Percentiles rank a stretch among this genome's conserved stretches.
Evolutionary conservation across 2,329 filamentous ascomycete genomes (phyloP).

Genomic region (Scolecobasidium constrictum): DNA sequence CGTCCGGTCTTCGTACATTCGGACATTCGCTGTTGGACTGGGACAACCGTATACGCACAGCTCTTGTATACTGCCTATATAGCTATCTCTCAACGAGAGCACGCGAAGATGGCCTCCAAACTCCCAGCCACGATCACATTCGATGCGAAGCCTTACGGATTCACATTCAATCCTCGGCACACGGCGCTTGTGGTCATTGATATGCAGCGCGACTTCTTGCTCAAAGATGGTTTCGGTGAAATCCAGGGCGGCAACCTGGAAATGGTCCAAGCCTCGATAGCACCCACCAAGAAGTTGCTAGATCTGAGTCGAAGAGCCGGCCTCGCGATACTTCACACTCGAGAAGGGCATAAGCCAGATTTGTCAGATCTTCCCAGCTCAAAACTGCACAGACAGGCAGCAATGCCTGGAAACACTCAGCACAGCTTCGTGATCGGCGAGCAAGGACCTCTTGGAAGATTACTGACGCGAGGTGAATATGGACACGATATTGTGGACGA

Average conservation of each 20-base stretch:
- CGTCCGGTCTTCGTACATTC: too few species aligned
- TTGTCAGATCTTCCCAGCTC: conserved; percentile 36
- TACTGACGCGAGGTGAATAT: conserved; percentile 42
- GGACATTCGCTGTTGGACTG: too few species aligned
- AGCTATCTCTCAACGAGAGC: too few species aligned
- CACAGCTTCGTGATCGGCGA: conserved; percentile 41
- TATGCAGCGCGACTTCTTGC: conserved; percentile 42
- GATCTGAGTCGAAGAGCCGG: conserved; percentile 30
- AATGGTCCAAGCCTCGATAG: conserved; percentile 28
- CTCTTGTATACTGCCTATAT: too few species aligned
- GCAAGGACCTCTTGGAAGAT: conserved; percentile 40
- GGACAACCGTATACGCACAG: too few species aligned
- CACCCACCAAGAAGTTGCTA: conserved; percentile 30
- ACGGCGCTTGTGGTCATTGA: conserved; percentile 42
- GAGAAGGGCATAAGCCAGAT: conserved; percentile 5
- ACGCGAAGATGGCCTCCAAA: conserved; percentile 1
- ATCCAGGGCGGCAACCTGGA: conserved; percentile 37
- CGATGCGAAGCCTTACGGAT: conserved; percentile 35
- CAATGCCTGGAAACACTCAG: conserved; percentile 32
- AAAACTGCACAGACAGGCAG: conserved; percentile 39
- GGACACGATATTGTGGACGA: conserved; percentile 46
- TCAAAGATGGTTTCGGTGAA: conserved; percentile 39
- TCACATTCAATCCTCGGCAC: conserved; percentile 33
- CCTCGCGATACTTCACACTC: conserved; percentile 23
- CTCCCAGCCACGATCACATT: conserved; percentile 13